Base-by-base conservation (phyloP, 2,329 filamentous ascomycete species). In the Phoma herbarum region DNA sequence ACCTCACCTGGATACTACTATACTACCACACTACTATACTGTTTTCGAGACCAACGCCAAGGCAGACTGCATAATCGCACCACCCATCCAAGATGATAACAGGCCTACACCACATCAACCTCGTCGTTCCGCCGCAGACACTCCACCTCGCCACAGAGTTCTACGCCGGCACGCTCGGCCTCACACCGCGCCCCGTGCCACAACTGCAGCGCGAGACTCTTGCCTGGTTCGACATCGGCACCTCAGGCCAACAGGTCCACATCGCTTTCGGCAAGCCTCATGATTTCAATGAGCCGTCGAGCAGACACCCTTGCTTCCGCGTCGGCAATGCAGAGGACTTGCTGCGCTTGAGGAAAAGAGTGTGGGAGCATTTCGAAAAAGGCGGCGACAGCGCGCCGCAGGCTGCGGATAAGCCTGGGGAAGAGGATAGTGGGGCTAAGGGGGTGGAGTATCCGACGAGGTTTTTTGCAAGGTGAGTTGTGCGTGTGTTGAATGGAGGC, bases 151-250 rank as follows among this genome's bases (percentile, higher is more conserved):
- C 64, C 2, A 7, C 31, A 11, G 57, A 55, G 10, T 67, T 67
- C 54, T 67, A 67, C 54, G 41, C 39, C 49, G 31, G 22, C n/a
- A 88, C 85, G 0, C 79, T 89, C 0, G 85, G 85, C 12, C 78
- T 89, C 5, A 81, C 75, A 4, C 73, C 82, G 2, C 78, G 82
- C 4, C 70, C 82, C 1, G 86, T 88, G 0, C 86, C 86, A 0
- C 73, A 75, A 2, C 68, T 82, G 1, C 85, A 87, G 65, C 78
- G 76, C 50, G 81, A 78, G 14, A 80, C 75, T 1, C 75, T 88
- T 1, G 80, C 83, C 9, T 89, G 86, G 86, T 85, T 88, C 76
- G 84, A 88, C 66, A 83, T 88, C 54, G 84, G 79, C 14, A 76
- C 77, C 2, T 78, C 79, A 2, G 80, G 81, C 1, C 85, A 87